Conservation (phyloP, 2,329 filamentous ascomycete genomes). For the Talaromyces sp. region DNA sequence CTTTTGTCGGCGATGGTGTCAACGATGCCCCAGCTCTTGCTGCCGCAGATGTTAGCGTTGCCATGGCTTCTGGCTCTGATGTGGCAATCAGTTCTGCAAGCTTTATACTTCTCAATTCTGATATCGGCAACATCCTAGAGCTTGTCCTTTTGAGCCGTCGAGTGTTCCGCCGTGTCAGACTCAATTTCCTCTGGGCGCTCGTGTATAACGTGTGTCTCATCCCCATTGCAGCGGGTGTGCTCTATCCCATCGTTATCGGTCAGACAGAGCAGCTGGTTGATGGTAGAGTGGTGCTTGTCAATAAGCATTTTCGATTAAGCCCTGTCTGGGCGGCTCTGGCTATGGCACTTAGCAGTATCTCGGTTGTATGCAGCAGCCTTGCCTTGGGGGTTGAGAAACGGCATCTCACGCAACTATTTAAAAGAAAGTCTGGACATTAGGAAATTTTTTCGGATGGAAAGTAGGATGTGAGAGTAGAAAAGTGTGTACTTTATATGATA, state of each 20-base stretch:
- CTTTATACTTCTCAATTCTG: conserved; percentile 75
- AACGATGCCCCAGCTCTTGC: conserved; percentile 81
- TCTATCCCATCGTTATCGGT: conserved; percentile 59
- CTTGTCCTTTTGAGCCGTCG: conserved; percentile 67
- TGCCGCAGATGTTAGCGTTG: conserved; percentile 77
- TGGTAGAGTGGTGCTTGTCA: conserved; percentile 28
- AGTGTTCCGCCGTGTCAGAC: conserved; percentile 73
- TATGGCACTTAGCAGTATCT: conserved; percentile 90
- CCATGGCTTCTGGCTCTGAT: conserved; percentile 75
- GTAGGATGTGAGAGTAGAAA: not conserved
- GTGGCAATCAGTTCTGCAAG: conserved; percentile 77
- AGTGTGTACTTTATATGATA: not conserved
- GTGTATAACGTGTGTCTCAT: conserved; percentile 77
- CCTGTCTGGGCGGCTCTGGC: conserved; percentile 77
- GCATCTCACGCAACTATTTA: not conserved
- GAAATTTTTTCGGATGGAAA: not conserved
- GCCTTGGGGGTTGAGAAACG: conserved; percentile 55
- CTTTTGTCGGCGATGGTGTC: conserved; percentile 85
- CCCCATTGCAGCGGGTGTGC: conserved; percentile 74
- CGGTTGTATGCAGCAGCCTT: conserved; percentile 79
- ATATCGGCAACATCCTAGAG: conserved; percentile 66
- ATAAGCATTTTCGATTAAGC: conserved; percentile 44
- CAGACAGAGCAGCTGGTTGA: conserved; percentile 34
- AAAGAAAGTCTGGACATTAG: not conserved
- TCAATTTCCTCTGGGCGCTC: conserved; percentile 83